Evolutionary conservation across 2,329 filamentous ascomycete genomes (phyloP), one percentile per base, ranked within the genome.

Genomic region (Cordyceps cateniannulata): DNA sequence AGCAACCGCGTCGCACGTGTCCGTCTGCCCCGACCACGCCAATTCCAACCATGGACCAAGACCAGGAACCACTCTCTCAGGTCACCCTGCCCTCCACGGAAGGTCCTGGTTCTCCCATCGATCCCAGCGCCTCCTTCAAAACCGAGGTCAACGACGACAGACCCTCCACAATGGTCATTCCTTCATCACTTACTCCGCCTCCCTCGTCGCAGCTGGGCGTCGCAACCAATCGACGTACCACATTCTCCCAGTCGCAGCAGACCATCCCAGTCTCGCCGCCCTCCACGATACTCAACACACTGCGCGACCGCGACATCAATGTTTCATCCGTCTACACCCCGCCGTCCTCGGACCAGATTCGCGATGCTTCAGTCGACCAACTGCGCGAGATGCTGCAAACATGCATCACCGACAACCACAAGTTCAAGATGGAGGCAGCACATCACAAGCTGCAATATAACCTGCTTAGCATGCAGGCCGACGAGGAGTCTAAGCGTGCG

Each of bases 371-470:
- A 1, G 67, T 77, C 3, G 82, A 85, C 9, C 80, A 86, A 66
- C 77, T 88, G 35, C 79, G 82, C 16, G 73, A 72, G 59, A 82
- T 86, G 80, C 71, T 87, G 53, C 77, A 83, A 62, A 73, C 74
- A 3, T 80, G 78, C 64, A 73, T 86, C 47, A 78, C 77, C 24
- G 82, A 87, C 65, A 81, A 85, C 63, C 77, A 80, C 50, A 81
- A 79, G 66, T 74, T 87, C 53, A 90, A 95, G 69, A 93, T 92
- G 78, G 89, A 93, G 62, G 87, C 89, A 18, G 90, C 93, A 35
- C 93, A 97, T 72, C 89, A 95, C 77, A 96, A 95, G 75, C 79
- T 98, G 59, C 93, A 97, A 72, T 89, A 93, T 70, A 92, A 88
- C 67, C 83, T 97, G 69, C 82, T 96, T 29, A 86, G 85, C 56